Evolutionary conservation across 169 alveolate species (phyloP), one percentile per base, ranked within the genome.

Genomic region (Plasmodium cynomolgi): DNA sequence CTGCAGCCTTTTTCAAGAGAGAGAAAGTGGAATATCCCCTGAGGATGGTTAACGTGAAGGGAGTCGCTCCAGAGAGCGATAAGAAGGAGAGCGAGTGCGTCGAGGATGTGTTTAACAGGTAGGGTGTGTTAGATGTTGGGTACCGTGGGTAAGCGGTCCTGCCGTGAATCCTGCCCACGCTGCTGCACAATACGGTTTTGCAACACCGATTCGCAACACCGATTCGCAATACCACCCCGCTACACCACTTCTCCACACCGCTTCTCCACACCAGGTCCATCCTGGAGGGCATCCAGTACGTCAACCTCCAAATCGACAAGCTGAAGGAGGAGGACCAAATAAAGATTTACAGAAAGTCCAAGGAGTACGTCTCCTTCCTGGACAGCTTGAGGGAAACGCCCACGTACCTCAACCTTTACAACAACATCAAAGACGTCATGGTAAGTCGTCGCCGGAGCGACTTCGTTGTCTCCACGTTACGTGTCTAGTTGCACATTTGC

Each of bases 71-170:
- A 50, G 82, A 13, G 20, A 41, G 39, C 62, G 81, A 33, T 34
- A 15, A 74, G 23, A 86, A 75, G 71, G 73, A 86, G 29, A 44
- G 81, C 26, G 93, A 86, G 17, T 17, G 34, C 9, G 68, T 86
- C 84, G 81, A 84, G 71, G 20, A 54, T 37, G 23, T 86, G 71
- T 86, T 86, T 77, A 86, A 86, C 81, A 75, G 68, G 93, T 86
- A 83, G 15, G 29, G 72, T 23, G 58, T 23, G 20, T 23, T 50
- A 17, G 37, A 81, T 44, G 71, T 54, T 11, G 6, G 54, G 56
- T 44, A 44, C 3, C 56, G n/a, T 9, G 5, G 33, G 44, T 31
- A 81, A 20, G 62, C 26, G 23, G 9, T 23, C 56, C 47, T 80
- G 17, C 13, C n/a, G 56, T 15, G 17, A 41, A 41, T 80, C 31